Evolutionary conservation across 345 rosid species (phyloP), one percentile per base, ranked within the genome.

Genomic region (Crucihimalaya himalaica): DNA sequence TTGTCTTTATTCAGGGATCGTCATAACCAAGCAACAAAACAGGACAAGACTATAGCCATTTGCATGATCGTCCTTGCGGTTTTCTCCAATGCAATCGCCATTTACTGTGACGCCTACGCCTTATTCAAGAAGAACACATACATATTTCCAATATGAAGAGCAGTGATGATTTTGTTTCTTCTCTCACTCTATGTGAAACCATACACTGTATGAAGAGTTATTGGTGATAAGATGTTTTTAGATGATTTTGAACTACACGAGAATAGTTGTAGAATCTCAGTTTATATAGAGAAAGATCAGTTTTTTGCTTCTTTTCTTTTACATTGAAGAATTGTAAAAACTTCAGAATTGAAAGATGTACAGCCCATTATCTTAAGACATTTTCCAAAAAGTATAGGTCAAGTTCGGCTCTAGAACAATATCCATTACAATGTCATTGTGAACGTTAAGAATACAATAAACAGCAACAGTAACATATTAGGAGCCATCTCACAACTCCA

Each of bases 11-110:
- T 32, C 87, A 92, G 99, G 88, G 88, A 95, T 78, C 87, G 74
- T 12, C 93, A 87, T 80, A 68, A 80, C 72, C 83, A 78, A 79
- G 97, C 97, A 37, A 92, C 97, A 12, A 81, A 62, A 48, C 79
- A 77, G 80, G 97, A 90, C 88, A 91, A 80, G 85, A 81, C 78
- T 14, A 59, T 89, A 47, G 77, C 87, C 45, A 31, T 77, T 14
- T 80, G 85, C 82, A 90, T 95, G 97, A 84, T 92, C 21, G 83
- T 86, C 32, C 87, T 94, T 60, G 92, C 95, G 0, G 97, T 91
- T 6, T 80, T 91, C 67, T 85, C 97, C 29, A 89, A 87, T 63
- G 32, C 39, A 27, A 81, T 94, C 54, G 98, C 98, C 70, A 86
- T 94, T 71, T 94, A 86, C 51, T 87, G 90, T 27, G 97, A 91